Percentiles rank a stretch among this genome's conserved stretches.
Evolutionary conservation across 352 stramenopile genomes (phyloP).

Genomic region (Phytophthora hybrid): DNA sequence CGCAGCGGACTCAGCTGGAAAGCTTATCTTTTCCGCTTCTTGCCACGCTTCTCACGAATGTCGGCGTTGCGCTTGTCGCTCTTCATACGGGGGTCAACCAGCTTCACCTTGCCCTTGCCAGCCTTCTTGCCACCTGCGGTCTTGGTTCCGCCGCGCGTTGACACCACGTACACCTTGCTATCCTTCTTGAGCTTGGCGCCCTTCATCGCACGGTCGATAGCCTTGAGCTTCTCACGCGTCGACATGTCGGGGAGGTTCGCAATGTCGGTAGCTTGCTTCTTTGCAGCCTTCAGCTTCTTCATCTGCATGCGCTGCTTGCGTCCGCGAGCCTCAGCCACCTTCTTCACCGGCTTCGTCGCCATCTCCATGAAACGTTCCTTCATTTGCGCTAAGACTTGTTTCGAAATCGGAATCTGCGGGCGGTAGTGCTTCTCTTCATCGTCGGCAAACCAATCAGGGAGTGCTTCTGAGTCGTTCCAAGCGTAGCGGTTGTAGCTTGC

Average conservation of each 20-base stretch:
- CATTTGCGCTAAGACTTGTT: constrained; percentile 98
- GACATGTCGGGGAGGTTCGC: constrained; percentile 97
- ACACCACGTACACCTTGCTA: constrained; percentile 98
- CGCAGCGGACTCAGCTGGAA: neutral
- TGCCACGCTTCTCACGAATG: constrained; percentile 83
- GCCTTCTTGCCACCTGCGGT: constrained; percentile 80
- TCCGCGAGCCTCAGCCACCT: constrained; percentile 97
- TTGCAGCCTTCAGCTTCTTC: constrained; percentile 96
- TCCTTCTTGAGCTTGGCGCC: constrained; percentile 89
- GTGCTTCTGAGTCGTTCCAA: constrained; percentile 97
- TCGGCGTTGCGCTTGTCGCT: constrained; percentile 94
- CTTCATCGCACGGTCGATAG: constrained; percentile 98
- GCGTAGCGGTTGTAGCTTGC: constrained; percentile 99
- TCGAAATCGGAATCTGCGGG: constrained; percentile 97
- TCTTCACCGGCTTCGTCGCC: constrained; percentile 98
- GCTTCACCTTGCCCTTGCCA: constrained; percentile 92
- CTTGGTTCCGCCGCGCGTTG: constrained; percentile 73
- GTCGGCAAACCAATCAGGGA: constrained; percentile 99
- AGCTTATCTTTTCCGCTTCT: constrained; percentile 88
- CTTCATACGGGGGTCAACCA: constrained; percentile 99
- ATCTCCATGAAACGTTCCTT: constrained; percentile 97
- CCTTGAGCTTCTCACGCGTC: constrained; percentile 98
- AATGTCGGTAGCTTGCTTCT: constrained; percentile 98
- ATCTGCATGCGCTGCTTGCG: constrained; percentile 95
- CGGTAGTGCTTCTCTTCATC: constrained; percentile 98